Conservation (phyloP, 208 protist species). For the Crithidia expoeki region DNA sequence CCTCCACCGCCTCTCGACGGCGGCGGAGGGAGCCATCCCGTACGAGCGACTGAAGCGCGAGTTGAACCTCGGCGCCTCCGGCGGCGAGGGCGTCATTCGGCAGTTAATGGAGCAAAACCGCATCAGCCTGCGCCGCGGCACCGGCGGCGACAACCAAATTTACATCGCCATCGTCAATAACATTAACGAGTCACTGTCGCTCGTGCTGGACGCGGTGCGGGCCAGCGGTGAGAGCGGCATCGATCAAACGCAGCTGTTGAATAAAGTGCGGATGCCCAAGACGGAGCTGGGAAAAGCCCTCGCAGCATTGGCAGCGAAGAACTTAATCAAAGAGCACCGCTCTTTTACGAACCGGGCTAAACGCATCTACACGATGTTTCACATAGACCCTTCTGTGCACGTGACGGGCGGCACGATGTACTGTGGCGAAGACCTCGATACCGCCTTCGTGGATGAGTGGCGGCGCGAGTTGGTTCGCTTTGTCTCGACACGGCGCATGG, state of each 20-base stretch:
- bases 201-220: conserved; percentile 73
- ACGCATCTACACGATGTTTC: conserved; percentile 79
- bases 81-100: conserved; percentile 52
- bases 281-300: conserved; percentile 76
- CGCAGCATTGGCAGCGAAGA: conserved; percentile 49
- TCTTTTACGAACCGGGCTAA: conserved; percentile 85
- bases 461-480: conserved; percentile 33
- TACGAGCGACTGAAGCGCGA: conserved; percentile 56
- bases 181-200: conserved; percentile 60
- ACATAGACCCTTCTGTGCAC: conserved; percentile 74
- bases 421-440: conserved; percentile 80
- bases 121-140: conserved; percentile 52
- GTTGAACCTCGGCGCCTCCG: conserved; percentile 39
- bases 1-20: conserved; percentile 37
- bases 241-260: conserved; percentile 67
- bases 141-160: conserved; percentile 36
- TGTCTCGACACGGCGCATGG: conserved; percentile 47
- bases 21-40: conserved; percentile 48
- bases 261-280: conserved; percentile 63
- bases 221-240: conserved; percentile 70
- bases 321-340: conserved; percentile 77
- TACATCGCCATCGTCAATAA: conserved; percentile 64
- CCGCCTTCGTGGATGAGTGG: conserved; percentile 81
- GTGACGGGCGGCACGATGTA: conserved; percentile 89
- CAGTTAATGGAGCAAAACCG: conserved; percentile 58